Evolutionary conservation across 2,329 filamentous ascomycete genomes (phyloP).

Genomic region (Apiospora saccharicola): DNA sequence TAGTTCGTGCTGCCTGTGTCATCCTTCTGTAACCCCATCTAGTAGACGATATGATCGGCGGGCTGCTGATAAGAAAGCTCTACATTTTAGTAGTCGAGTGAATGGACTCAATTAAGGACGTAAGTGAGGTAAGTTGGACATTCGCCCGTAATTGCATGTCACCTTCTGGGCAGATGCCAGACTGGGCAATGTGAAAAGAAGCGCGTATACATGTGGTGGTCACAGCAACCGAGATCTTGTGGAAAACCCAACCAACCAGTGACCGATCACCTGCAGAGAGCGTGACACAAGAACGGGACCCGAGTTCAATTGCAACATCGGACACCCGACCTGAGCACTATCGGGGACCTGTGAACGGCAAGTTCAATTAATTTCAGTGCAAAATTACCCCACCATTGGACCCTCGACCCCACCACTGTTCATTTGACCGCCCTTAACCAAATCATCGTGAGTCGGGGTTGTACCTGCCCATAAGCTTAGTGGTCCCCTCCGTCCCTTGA

Average conservation of each 20-base stretch:
- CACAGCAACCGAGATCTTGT: neutral
- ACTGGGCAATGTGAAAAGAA: too few species aligned
- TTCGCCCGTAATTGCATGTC: neutral
- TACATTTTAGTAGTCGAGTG: neutral
- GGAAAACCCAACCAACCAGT: neutral
- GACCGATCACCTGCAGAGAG: neutral
- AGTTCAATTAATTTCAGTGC: neutral
- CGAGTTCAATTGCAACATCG: neutral
- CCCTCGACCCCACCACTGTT: conserved; percentile 2
- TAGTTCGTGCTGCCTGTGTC: neutral
- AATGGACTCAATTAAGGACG: neutral
- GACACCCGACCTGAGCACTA: neutral
- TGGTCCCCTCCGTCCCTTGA: neutral
- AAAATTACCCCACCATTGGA: conserved; percentile 7
- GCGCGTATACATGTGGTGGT: neutral
- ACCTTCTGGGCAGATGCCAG: neutral
- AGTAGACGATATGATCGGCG: neutral
- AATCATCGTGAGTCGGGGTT: conserved; percentile 22
- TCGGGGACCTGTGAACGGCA: neutral
- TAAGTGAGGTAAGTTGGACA: neutral
- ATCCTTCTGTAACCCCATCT: neutral
- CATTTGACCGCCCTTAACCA: conserved; percentile 9
- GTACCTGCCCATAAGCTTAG: neutral
- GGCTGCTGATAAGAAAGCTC: neutral
- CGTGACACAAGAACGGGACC: neutral